These are phyloP conservation scores for Tetrahymena borealis DNA, from an alignment of 73 alveolate genomes.

Conservation along the genomic window DNA sequence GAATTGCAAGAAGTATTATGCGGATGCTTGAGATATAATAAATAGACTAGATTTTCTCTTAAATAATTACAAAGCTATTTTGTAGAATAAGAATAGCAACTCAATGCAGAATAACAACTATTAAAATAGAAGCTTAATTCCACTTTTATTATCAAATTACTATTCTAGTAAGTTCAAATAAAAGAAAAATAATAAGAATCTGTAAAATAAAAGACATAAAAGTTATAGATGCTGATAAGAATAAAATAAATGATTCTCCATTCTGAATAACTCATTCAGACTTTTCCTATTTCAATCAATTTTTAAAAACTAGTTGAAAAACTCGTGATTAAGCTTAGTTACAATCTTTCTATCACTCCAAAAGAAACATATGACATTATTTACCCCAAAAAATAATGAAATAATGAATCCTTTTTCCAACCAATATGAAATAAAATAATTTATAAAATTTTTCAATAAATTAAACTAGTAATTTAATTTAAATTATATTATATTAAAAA, in stretches of 20 bases:
- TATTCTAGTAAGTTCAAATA: neutral
- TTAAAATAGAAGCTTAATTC: neutral
- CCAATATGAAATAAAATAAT: too few relatives aligned
- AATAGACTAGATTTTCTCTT: neutral
- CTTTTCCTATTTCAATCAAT: neutral
- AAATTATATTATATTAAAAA: too few relatives aligned
- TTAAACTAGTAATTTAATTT: too few relatives aligned
- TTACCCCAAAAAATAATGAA: neutral
- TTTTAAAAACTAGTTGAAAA: neutral
- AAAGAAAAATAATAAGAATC: neutral
- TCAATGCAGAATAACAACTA: neutral
- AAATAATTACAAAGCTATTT: neutral
- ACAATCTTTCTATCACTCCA: neutral
- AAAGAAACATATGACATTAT: neutral
- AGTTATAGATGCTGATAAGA: neutral
- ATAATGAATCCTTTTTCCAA: too few relatives aligned
- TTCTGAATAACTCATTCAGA: neutral
- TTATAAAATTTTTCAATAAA: too few relatives aligned
- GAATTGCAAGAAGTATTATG: neutral
- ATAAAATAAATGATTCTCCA: neutral
- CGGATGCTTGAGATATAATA: neutral
- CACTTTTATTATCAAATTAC: neutral
- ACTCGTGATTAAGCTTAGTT: neutral
- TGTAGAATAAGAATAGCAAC: neutral
- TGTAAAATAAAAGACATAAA: neutral